phyloP scores from a whole-genome alignment of 345 rosid species.

The Boechera stricta region DNA sequence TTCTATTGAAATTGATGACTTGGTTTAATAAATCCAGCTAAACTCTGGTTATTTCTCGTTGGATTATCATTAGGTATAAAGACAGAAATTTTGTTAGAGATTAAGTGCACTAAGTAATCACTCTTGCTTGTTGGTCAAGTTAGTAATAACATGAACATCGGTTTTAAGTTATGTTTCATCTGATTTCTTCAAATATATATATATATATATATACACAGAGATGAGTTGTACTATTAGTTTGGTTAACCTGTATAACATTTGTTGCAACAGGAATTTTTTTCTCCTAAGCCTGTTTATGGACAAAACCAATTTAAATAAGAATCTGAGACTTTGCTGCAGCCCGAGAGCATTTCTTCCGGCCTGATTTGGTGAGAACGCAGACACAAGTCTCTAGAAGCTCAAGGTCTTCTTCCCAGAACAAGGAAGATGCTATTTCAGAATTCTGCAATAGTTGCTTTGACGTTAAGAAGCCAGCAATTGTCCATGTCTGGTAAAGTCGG shows the following conservation, averaged over 20 bases:
- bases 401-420: conserved; percentile 85
- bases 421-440: conserved; percentile 65
- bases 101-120: background rate
- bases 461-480: conserved; percentile 75
- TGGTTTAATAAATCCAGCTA: background rate
- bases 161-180: background rate
- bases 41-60: background rate
- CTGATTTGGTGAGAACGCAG: conserved; percentile 68
- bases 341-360: conserved; percentile 74
- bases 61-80: background rate
- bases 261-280: conserved; percentile 3
- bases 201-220: background rate
- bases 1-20: background rate
- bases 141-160: background rate
- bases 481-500: conserved; percentile 83
- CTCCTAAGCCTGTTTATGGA: conserved; percentile 14
- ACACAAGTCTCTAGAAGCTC: conserved; percentile 78
- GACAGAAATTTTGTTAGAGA: background rate
- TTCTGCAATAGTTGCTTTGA: conserved; percentile 71
- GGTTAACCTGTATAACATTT: conserved; percentile 22
- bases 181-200: background rate
- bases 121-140: background rate
- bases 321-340: conserved; percentile 77
- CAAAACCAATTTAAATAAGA: conserved; percentile 54
- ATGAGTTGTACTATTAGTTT: conserved; percentile 20